Base-by-base conservation (phyloP, 495 filamentous ascomycete species). In the Aspergillus carlsbadensis region DNA sequence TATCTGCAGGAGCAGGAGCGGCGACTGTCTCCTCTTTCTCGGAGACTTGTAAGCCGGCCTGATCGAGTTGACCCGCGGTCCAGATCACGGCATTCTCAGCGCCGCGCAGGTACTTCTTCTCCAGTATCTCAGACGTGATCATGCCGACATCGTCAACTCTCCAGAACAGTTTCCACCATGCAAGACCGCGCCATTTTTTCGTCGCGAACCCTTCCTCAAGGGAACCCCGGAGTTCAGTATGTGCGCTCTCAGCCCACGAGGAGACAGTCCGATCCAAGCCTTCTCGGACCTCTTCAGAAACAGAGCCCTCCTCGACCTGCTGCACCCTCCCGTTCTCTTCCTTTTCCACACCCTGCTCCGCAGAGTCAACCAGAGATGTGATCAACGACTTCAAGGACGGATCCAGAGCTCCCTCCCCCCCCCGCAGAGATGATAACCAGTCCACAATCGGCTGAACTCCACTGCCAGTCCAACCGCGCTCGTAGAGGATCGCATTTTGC, bases 101-200 rank as follows among this genome's bases (percentile, higher is more conserved):
- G 14, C 80, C 76, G 2, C 79, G 77, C 3, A 98, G 81, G 70
- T 92, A 96, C n/a, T 78, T 77, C 44, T 77, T 80, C 34, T 83
- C 78, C 3, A 97, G 70, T 50, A 96, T 84, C 56, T 95, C 88
- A 2, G 84, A 84, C 1, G 87, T 82, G 43, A 94, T 83, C 79
- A 90, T 86, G 26, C 81, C 78, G 36, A 98, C 91, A 61, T 98
- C 93, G 68, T 98, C 94, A 42, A 90, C 90, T 11, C 88, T 86
- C 91, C 91, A 97, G 64, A 96, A 86, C 11, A 98, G 83, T 66
- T 95, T 96, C 89, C 90, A 98, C 94, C 93, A 98, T 10, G 81
- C 79, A 1, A 96, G 75, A 15, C 83, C 86, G 2, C 78, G 77
- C 93, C 93, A 98, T 22, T 80, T 70, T 36, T 73, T 76, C 35